phyloP scores from a whole-genome alignment of 2,329 filamentous ascomycete genomes.

The Tolypocladium amazonense region DNA sequence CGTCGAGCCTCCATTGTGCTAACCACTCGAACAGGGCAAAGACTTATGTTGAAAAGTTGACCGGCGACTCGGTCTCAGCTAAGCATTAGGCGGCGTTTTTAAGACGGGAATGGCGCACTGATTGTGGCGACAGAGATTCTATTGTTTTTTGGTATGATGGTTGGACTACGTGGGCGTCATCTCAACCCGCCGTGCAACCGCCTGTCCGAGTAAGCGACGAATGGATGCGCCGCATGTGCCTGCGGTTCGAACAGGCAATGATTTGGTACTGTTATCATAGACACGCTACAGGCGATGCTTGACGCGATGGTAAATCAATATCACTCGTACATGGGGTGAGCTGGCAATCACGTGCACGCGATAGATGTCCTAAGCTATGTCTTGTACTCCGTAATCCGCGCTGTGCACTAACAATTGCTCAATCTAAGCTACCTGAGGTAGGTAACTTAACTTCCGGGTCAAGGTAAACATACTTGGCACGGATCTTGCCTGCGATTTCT shows the following conservation, averaged over 20 bases:
- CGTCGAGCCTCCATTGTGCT: slow-evolving; percentile 10
- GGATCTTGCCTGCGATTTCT: no score
- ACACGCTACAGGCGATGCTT: neutral
- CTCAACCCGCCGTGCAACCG: neutral
- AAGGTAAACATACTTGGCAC: no score
- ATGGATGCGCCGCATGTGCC: neutral
- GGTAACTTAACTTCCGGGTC: no score
- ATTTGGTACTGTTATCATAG: neutral
- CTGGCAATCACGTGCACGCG: no score
- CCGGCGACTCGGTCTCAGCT: slow-evolving; percentile 51
- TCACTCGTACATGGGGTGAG: no score
- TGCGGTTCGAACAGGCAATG: neutral
- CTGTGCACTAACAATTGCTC: no score
- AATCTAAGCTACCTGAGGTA: no score
- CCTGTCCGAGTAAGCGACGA: neutral
- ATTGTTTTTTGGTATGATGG: neutral
- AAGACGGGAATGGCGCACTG: neutral
- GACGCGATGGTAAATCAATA: neutral
- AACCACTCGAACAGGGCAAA: slow-evolving; percentile 42
- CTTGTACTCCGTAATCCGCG: no score
- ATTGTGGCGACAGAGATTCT: neutral
- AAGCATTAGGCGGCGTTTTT: slow-evolving; percentile 50
- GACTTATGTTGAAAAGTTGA: slow-evolving; percentile 55
- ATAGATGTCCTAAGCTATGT: no score
- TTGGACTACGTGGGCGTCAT: neutral